Base-by-base conservation (phyloP, 2,329 filamentous ascomycete genomes). In the Westerdykella ornata region DNA sequence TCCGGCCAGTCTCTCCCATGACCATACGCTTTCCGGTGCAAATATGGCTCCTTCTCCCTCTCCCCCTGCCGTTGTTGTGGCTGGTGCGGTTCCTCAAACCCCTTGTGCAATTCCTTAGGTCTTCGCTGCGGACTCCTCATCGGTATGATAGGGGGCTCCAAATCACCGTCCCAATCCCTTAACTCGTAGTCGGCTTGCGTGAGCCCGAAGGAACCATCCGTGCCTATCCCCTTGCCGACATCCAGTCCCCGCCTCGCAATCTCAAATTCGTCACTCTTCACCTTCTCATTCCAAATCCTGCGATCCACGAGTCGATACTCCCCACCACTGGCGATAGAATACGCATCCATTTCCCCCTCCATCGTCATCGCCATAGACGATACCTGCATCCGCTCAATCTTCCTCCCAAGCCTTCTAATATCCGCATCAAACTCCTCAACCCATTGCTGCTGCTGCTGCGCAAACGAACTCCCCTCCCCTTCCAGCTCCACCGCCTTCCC, bases 401-500 rank as follows among this genome's bases (percentile, higher is more conserved):
- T 65, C 47, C 63, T 59, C 30, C 53, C 41, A 36, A 64, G 52
- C 17, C 56, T 53, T 7, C 43, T 47, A 13, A 63, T 58, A 30
- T 65, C 60, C 34, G 56, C 50, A 35, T 57, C 42, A 8, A 54
- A 33, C 9, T 56, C 39, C 2, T 58, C 60, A 20, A 48, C 39
- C 36, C 54, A 53, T 47, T 1, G 46, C 30, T 30, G 48, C 44
- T 19, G 40, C 39, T 7, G 29, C 37, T 4, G 33, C n/a, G 22
- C 22, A 26, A 26, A 2, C 2, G 32, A 30, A 2, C 43, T n/a
- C 9, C 37, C 43, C 15, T 35, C 38, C 7, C 53, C 59, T 9
- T 65, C 60, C 9, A 65, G 54, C 42, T 65, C 62, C 15, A 54
- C 50, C n/a, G 60, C 59, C 8, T 45, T 48, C 9, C 46, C 48